Conservation (phyloP, 1,139 yeast genomes). For the Geotrichum armillariae region DNA sequence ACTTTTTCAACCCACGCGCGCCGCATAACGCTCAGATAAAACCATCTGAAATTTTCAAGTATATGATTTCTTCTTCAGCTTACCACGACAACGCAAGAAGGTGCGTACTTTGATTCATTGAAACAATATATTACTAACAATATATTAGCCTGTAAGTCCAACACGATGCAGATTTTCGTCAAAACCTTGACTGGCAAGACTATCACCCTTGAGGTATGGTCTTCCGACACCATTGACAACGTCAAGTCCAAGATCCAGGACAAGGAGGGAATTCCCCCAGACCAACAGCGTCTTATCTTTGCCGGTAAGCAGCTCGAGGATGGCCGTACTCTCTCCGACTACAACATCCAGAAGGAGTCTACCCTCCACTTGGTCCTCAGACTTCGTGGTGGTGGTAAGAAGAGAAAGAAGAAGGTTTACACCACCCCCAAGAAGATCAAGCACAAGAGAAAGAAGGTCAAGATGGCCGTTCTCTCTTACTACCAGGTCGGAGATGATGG, state of each 20-base stretch:
- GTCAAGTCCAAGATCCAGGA: constrained; percentile 99
- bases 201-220: constrained; percentile 98
- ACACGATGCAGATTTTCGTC: constrained; percentile 97
- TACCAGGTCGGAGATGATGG: constrained; percentile 99
- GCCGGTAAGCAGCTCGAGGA: constrained; percentile 99
- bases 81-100: constrained; percentile 27
- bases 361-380: constrained; percentile 96
- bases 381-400: constrained; percentile 99
- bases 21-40: no score
- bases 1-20: no score
- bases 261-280: constrained; percentile 99
- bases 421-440: constrained; percentile 99
- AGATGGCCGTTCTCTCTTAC: constrained; percentile 98
- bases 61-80: constrained; percentile 20
- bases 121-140: constrained; percentile 6
- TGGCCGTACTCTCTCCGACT: constrained; percentile 98
- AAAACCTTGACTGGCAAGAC: constrained; percentile 99
- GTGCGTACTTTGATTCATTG: constrained; percentile 21
- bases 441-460: constrained; percentile 99
- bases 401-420: constrained; percentile 99
- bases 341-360: constrained; percentile 99
- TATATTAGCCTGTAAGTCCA: constrained; percentile 23
- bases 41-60: no score
- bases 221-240: constrained; percentile 98
- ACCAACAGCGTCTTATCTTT: constrained; percentile 98